These are phyloP conservation scores for Ilyonectria mors-panacis DNA, from an alignment of 2,329 filamentous ascomycete species.

Conservation along the genomic window DNA sequence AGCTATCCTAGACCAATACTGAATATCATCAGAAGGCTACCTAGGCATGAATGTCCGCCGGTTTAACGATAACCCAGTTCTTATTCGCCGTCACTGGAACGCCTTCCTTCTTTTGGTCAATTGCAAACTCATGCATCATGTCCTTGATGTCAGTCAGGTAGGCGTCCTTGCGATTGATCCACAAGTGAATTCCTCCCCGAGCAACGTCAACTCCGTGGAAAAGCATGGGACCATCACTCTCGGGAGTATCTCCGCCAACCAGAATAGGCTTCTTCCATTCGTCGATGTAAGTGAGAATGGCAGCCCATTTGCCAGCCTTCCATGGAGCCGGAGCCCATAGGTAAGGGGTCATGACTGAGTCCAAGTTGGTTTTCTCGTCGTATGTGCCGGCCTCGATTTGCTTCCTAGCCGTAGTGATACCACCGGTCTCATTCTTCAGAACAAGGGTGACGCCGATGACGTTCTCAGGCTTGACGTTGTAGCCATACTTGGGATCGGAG, in stretches of 20 bases:
- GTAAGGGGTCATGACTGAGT: conserved; percentile 57
- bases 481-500: conserved; percentile 61
- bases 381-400: conserved; percentile 57
- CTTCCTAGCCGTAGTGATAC: conserved; percentile 55
- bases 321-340: conserved; percentile 61
- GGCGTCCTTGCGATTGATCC: conserved; percentile 57
- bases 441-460: conserved; percentile 60
- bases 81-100: conserved; percentile 59
- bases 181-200: conserved; percentile 59
- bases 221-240: conserved; percentile 60
- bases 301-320: conserved; percentile 61
- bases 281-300: conserved; percentile 59
- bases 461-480: conserved; percentile 61
- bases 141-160: conserved; percentile 53
- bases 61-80: conserved; percentile 61
- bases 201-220: conserved; percentile 61
- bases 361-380: conserved; percentile 54
- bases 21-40: neutral
- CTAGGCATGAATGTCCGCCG: conserved; percentile 52
- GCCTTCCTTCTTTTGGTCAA: conserved; percentile 53
- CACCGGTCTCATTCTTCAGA: conserved; percentile 50
- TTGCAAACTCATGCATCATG: conserved; percentile 55
- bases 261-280: conserved; percentile 60
- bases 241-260: conserved; percentile 60
- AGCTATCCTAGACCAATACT: no score